Percentiles rank a stretch among this genome's conserved stretches.
phyloP scores from a whole-genome alignment of 2,329 filamentous ascomycete species.

The Colletotrichum sp. region DNA sequence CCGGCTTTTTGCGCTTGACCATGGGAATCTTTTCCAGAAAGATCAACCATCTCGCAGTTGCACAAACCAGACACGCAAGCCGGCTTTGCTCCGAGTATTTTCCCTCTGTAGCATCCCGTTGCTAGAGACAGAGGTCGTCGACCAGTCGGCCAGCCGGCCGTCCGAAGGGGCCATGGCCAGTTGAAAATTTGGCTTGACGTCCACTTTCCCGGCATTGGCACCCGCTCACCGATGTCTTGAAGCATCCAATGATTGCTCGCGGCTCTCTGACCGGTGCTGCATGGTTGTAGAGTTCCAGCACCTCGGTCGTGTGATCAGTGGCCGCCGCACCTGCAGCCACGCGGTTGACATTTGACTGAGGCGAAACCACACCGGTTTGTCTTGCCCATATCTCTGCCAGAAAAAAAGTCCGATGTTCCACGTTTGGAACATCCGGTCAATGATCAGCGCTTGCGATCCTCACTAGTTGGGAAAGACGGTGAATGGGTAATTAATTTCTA shows the following conservation, averaged over 20 bases:
- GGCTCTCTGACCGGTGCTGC: constrained; percentile 7
- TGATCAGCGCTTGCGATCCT: background rate
- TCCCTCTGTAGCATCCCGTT: background rate
- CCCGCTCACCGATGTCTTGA: constrained; percentile 12
- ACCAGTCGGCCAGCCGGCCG: background rate
- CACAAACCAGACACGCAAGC: background rate
- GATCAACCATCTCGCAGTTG: background rate
- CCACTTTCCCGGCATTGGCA: background rate
- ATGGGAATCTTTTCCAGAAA: background rate
- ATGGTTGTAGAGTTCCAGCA: constrained; percentile 8
- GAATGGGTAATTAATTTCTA: background rate
- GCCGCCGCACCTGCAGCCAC: background rate
- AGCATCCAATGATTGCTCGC: background rate
- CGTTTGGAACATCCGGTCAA: background rate
- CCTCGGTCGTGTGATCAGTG: constrained; percentile 6
- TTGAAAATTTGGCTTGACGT: background rate
- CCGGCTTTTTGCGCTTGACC: background rate
- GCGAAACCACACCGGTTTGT: background rate
- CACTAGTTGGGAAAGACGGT: background rate
- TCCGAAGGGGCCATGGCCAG: background rate
- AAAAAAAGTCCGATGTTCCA: background rate
- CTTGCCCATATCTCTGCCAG: background rate
- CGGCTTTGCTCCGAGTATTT: background rate
- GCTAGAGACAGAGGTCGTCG: background rate
- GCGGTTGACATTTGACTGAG: background rate